phyloP scores from a whole-genome alignment of 2,329 filamentous ascomycete species.

The Ophiocordyceps camponoti-saundersi region DNA sequence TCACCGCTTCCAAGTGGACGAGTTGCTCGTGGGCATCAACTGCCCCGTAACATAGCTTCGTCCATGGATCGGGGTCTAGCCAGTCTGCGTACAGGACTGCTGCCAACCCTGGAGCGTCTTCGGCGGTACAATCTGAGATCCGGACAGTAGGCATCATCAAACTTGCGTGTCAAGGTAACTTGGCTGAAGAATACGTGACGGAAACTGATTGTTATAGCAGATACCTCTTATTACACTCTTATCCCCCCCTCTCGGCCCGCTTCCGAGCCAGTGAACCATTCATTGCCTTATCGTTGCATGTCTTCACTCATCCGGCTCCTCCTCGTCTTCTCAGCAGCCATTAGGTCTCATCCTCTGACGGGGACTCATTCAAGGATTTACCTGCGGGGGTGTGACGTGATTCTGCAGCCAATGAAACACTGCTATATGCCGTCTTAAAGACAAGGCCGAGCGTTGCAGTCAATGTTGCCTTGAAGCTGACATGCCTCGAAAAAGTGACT shows the following conservation, averaged over 20 bases:
- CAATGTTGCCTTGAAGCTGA: neutral
- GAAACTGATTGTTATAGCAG: too few relatives aligned
- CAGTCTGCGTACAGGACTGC: neutral
- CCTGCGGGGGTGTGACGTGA: neutral
- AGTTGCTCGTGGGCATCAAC: neutral
- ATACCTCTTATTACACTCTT: too few relatives aligned
- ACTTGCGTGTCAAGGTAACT: too few relatives aligned
- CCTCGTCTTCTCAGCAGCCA: too few relatives aligned
- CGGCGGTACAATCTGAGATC: neutral
- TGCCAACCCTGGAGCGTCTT: neutral
- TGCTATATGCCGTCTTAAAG: neutral
- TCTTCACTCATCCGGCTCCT: too few relatives aligned
- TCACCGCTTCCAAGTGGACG: neutral
- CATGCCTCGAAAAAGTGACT: neutral
- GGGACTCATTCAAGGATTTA: too few relatives aligned
- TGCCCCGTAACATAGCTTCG: neutral
- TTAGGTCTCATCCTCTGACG: too few relatives aligned
- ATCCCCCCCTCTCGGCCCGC: too few relatives aligned
- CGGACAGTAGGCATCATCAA: too few relatives aligned
- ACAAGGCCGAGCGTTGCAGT: neutral
- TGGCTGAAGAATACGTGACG: too few relatives aligned
- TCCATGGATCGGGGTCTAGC: neutral
- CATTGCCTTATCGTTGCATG: too few relatives aligned
- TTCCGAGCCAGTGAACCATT: too few relatives aligned
- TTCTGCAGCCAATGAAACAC: neutral